These are phyloP conservation scores for Tetramitus jugosus DNA, from an alignment of 208 protist genomes.

Conservation along the genomic window DNA sequence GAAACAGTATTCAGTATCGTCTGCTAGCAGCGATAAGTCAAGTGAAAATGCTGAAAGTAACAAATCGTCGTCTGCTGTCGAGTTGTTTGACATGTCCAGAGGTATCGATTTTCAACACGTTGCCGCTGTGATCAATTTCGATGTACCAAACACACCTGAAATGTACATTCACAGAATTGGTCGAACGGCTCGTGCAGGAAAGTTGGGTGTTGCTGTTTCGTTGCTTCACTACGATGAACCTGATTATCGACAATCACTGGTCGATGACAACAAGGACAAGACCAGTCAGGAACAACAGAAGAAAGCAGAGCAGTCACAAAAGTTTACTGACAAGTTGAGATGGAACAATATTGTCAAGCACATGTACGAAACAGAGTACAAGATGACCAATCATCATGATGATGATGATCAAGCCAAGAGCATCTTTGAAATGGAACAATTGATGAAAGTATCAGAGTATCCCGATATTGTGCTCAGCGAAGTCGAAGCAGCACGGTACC, in stretches of 20 bases:
- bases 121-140: constrained; percentile 32
- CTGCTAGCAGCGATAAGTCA: no score
- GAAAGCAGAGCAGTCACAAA: no score
- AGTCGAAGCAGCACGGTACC: not conserved
- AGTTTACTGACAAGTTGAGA: no score
- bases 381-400: no score
- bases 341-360: not conserved
- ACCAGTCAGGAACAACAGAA: not conserved
- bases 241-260: not conserved
- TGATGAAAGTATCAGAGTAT: not conserved
- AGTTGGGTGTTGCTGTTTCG: constrained; percentile 68
- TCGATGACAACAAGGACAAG: not conserved
- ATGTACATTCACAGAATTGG: constrained; percentile 95
- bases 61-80: not conserved
- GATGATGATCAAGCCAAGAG: no score
- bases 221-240: constrained; percentile 47
- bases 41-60: not conserved
- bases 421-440: not conserved
- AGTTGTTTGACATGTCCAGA: constrained; percentile 8
- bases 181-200: constrained; percentile 85
- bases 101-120: constrained; percentile 74
- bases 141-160: not conserved
- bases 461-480: not conserved
- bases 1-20: not conserved
- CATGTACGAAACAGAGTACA: no score